A percentile compares a stretch with the other conserved stretches of the same genome.
phyloP scores from a whole-genome alignment of 345 rosid genomes.

The Cardamine resedifolia region DNA sequence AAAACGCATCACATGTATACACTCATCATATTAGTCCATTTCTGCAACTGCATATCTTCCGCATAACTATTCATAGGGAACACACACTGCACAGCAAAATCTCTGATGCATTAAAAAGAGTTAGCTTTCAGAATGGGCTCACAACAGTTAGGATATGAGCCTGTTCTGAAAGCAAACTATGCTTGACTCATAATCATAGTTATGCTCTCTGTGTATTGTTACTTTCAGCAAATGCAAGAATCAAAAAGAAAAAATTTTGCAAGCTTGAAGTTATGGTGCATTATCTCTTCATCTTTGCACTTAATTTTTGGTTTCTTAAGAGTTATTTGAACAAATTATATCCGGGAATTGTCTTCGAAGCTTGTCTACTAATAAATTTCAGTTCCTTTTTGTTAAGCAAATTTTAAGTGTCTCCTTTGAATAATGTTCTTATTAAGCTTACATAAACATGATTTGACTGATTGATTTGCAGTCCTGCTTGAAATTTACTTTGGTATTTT shows the following conservation, averaged over 20 bases:
- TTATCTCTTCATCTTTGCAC: not conserved
- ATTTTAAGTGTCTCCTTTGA: not conserved
- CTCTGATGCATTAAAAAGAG: not conserved
- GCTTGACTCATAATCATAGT: slow-evolving; percentile 10
- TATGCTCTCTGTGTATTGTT: slow-evolving; percentile 17
- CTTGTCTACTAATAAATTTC: not conserved
- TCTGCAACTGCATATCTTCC: not conserved
- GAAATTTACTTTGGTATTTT: no score
- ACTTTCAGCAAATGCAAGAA: slow-evolving; percentile 52
- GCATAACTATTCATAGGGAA: not conserved
- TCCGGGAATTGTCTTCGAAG: not conserved
- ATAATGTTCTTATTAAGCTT: no score
- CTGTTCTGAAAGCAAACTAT: not conserved
- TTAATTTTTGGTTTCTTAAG: slow-evolving; percentile 6
- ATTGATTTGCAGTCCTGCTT: no score
- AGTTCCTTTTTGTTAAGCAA: not conserved
- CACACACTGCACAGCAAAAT: not conserved
- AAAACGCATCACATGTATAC: not conserved
- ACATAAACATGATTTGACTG: no score
- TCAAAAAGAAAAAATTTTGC: slow-evolving; percentile 33
- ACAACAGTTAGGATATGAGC: not conserved
- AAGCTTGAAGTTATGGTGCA: slow-evolving; percentile 1
- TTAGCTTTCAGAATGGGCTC: slow-evolving; percentile 15
- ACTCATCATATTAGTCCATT: slow-evolving; percentile 2
- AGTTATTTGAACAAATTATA: slow-evolving; percentile 4